Evolutionary conservation across 352 stramenopile species (phyloP), one percentile per base, ranked within the genome.

Genomic region (Nothophytophthora sp.): DNA sequence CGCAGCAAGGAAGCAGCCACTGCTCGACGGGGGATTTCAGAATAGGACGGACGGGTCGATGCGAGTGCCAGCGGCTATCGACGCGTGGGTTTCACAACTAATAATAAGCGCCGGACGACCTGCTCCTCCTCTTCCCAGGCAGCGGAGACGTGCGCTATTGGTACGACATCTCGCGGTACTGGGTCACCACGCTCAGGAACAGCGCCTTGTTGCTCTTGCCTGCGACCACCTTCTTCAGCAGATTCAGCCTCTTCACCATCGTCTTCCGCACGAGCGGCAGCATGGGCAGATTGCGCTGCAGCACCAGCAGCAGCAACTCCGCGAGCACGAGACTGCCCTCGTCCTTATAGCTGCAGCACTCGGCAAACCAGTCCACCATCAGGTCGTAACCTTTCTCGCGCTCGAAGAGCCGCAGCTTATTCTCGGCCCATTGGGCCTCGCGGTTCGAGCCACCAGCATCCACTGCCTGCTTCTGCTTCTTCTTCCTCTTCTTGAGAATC

Each of bases 291-390:
- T 88, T 73, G 11, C 65, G 60, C 40, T 65, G 50, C 16, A 92
- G 55, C 36, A 87, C 70, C 13, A 73, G 65, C n/a, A 90, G 67
- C 44, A 88, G 29, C 20, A 88, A 40, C 23, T 74, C 50, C 23
- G 60, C 70, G 24, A 90, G 67, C 5, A 46, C 43, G n/a, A 63
- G 72, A 40, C 63, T 67, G n/a, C 44, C 37, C 11, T 87, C 76
- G 59, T 90, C 81, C 9, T 42, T 43, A 41, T 81, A 82, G 33
- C 56, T 63, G 46, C 79, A 86, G 23, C 50, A 46, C 12, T 57
- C 15, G 0, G 73, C 66, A 25, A 88, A 73, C 81, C 81, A 92
- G 13, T 82, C 63, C 10, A 74, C 48, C 15, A 92, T 43, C 41
- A 81, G 38, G 1, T 72, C 70, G 48, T 86, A 90, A 42, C 81